These are phyloP conservation scores for Leccinum griseonigrum DNA, from an alignment of 1,284 basidiomycete species.

Conservation along the genomic window DNA sequence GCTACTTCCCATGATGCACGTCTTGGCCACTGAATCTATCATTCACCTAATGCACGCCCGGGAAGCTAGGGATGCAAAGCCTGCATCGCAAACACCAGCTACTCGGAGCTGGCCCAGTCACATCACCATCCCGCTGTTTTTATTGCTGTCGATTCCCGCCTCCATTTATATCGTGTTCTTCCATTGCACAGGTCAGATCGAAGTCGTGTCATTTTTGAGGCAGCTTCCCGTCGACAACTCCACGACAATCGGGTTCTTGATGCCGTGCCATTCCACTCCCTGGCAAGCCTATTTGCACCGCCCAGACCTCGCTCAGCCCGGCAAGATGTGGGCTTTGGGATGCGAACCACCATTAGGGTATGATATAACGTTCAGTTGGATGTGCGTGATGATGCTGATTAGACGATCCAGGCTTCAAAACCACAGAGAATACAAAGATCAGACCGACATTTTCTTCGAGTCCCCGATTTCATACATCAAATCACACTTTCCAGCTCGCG, in stretches of 20 bases:
- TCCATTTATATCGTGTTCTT: conserved; percentile 68
- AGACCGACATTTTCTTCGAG: conserved; percentile 82
- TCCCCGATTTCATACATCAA: conserved; percentile 69
- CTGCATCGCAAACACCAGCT: conserved; percentile 11
- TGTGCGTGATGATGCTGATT: conserved; percentile 6
- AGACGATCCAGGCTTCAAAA: conserved; percentile 45
- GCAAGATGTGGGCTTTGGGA: conserved; percentile 76
- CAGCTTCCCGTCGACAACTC: conserved; percentile 48
- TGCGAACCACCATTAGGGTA: conserved; percentile 90
- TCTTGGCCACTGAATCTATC: conserved; percentile 76
- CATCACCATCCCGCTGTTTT: conserved; percentile 36
- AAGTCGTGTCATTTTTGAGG: conserved; percentile 65
- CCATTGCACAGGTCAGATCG: conserved; percentile 79
- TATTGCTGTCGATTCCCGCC: conserved; percentile 56
- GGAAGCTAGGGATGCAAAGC: conserved; percentile 2
- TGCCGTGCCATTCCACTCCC: conserved; percentile 99
- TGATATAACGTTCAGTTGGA: conserved; percentile 23
- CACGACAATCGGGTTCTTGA: conserved; percentile 75
- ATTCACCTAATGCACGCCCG: conserved; percentile 41
- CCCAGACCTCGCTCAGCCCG: conserved; percentile 48
- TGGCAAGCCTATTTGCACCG: conserved; percentile 90
- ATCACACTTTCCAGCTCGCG: conserved; percentile 59
- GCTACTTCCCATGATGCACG: conserved; percentile 80
- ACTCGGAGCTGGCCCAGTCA: conserved; percentile 3
- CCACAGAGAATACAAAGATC: conserved; percentile 65